Conservation (phyloP, 176 grass and related monocot species). For the maize (Zea mays) region DNA sequence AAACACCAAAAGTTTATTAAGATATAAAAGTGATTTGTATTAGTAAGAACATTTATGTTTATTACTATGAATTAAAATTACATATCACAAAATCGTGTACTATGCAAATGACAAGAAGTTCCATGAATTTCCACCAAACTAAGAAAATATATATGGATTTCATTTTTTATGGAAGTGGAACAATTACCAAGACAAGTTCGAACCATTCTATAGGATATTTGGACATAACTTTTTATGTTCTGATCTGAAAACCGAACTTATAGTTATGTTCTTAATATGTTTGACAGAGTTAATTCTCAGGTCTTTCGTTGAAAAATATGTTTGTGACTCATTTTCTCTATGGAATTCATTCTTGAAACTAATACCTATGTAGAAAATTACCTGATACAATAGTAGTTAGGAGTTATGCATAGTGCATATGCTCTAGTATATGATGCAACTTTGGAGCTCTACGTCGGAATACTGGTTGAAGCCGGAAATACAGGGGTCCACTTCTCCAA, state of each 20-base stretch:
- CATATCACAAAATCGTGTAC: neutral
- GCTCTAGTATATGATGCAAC: constrained; percentile 64
- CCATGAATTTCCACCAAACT: neutral
- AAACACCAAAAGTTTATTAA: neutral
- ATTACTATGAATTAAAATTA: neutral
- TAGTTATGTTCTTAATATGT: neutral
- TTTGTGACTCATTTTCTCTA: neutral
- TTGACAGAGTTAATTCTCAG: neutral
- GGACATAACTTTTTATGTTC: neutral
- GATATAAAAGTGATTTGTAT: neutral
- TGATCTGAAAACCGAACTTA: neutral
- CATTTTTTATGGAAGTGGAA: neutral
- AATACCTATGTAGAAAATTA: constrained; percentile 42
- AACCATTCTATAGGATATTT: neutral
- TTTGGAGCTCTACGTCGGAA: constrained; percentile 61
- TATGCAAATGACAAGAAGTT: neutral
- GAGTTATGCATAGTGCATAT: constrained; percentile 51
- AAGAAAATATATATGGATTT: neutral
- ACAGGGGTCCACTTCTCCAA: constrained; percentile 52
- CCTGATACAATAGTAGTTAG: constrained; percentile 30
- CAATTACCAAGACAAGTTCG: neutral
- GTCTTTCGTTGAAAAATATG: neutral
- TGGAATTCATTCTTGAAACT: neutral
- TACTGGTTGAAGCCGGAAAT: constrained; percentile 56
- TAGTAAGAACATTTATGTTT: neutral